phyloP scores from a whole-genome alignment of 2,329 filamentous ascomycete genomes.

The Stylonectria norvegica region DNA sequence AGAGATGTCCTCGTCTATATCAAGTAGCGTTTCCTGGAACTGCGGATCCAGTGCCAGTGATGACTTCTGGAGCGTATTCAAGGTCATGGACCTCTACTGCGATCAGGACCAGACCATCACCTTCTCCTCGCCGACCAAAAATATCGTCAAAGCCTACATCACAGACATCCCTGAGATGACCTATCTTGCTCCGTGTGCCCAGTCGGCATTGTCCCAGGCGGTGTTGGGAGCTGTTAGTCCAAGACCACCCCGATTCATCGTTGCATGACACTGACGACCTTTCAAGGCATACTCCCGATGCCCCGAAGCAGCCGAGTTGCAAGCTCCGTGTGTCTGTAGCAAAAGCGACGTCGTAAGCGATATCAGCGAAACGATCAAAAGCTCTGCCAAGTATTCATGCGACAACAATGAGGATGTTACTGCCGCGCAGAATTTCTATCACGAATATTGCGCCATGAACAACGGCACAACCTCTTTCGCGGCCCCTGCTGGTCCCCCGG shows the following conservation, averaged over 20 bases:
- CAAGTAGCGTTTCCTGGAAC: conserved; percentile 37
- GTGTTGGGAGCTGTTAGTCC: conserved; percentile 28
- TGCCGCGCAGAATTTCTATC: conserved; percentile 48
- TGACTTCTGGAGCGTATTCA: conserved; percentile 46
- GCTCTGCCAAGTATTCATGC: conserved; percentile 43
- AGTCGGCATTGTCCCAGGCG: conserved; percentile 28
- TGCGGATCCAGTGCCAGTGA: conserved; percentile 47
- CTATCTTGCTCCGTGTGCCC: conserved; percentile 39
- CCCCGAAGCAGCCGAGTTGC: conserved; percentile 37
- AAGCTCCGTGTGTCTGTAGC: conserved; percentile 50
- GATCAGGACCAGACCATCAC: conserved; percentile 37
- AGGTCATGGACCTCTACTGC: conserved; percentile 48
- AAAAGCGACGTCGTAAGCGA: conserved; percentile 47
- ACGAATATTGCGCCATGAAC: conserved; percentile 50
- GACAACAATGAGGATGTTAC: conserved; percentile 44
- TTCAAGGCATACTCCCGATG: conserved; percentile 27
- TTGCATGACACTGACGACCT: conserved; percentile 7
- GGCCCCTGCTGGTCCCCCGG: conserved; percentile 43
- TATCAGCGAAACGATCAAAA: conserved; percentile 42
- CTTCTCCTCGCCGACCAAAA: conserved; percentile 41
- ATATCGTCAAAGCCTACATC: conserved; percentile 45
- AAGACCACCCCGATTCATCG: not conserved
- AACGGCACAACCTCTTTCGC: conserved; percentile 49
- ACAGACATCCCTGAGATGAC: conserved; percentile 45
- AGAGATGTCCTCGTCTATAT: conserved; percentile 38